These are phyloP conservation scores for Kazachstania taianensis DNA, from an alignment of 805 yeast genomes.

Conservation along the genomic window DNA sequence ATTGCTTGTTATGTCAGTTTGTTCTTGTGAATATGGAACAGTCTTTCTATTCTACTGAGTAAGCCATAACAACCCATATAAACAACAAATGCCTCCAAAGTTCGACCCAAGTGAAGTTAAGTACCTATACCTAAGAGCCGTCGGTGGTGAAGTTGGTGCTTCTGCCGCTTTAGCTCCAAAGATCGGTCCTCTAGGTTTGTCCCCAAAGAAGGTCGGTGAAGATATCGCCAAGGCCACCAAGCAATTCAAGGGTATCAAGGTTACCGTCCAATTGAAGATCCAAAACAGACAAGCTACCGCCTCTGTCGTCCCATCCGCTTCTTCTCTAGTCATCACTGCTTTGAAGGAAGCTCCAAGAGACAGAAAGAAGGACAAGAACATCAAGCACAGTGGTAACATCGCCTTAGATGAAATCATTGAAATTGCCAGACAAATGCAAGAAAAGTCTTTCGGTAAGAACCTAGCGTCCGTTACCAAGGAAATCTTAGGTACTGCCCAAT, in stretches of 20 bases:
- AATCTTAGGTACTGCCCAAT: constrained; percentile 99
- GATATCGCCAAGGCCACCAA: constrained; percentile 99
- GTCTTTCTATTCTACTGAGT: no score
- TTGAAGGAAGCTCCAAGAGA: constrained; percentile 99
- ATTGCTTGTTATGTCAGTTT: no score
- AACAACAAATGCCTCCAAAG: constrained; percentile 81
- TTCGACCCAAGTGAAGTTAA: constrained; percentile 98
- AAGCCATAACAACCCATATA: constrained; percentile 5
- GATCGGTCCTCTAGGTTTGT: constrained; percentile 99
- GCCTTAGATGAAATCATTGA: constrained; percentile 93
- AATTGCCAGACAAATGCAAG: constrained; percentile 95
- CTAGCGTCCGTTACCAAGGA: constrained; percentile 97
- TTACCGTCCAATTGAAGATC: constrained; percentile 95
- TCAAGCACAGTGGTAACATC: constrained; percentile 98
- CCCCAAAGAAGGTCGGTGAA: constrained; percentile 99
- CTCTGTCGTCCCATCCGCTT: constrained; percentile 99
- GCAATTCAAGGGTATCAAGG: constrained; percentile 98
- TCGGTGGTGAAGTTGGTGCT: constrained; percentile 99
- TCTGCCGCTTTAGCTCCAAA: constrained; percentile 99
- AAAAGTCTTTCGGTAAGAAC: constrained; percentile 95
- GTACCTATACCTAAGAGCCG: constrained; percentile 98
- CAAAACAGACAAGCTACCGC: constrained; percentile 99
- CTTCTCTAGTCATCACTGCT: constrained; percentile 97
- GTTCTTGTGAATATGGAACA: no score
- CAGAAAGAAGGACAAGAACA: constrained; percentile 99